Evolutionary conservation across 495 filamentous ascomycete species (phyloP).

Genomic region (Hypoxylon subgilvum): DNA sequence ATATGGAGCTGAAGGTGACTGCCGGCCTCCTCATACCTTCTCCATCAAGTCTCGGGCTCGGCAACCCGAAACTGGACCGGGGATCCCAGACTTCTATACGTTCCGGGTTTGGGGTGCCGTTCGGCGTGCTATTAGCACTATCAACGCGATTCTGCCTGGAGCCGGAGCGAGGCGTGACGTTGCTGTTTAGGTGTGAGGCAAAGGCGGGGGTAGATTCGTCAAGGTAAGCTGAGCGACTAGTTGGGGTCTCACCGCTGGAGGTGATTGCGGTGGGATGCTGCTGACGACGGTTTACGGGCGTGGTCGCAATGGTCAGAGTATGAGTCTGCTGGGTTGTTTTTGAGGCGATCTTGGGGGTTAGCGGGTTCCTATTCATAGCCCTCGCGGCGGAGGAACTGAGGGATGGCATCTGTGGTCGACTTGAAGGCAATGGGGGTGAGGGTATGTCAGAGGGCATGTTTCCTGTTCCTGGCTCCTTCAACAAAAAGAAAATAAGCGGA

Average conservation of each 20-base stretch:
- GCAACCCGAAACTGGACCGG: constrained; percentile 43
- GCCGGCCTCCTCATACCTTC: constrained; percentile 26
- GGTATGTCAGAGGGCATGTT: constrained; percentile 38
- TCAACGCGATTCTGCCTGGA: constrained; percentile 70
- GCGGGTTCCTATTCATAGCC: constrained; percentile 47
- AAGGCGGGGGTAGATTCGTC: constrained; percentile 54
- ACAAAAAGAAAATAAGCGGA: constrained; percentile 28
- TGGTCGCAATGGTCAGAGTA: constrained; percentile 43
- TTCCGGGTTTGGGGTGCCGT: constrained; percentile 57
- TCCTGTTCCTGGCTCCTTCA: constrained; percentile 45
- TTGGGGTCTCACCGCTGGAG: constrained; percentile 14
- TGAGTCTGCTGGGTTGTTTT: constrained; percentile 40
- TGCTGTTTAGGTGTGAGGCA: constrained; percentile 63
- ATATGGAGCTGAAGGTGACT: constrained; percentile 47
- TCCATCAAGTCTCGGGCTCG: constrained; percentile 40
- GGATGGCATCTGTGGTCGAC: constrained; percentile 48
- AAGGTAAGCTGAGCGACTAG: constrained; percentile 22
- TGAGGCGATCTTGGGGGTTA: constrained; percentile 56
- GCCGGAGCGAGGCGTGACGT: constrained; percentile 75
- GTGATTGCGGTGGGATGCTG: constrained; percentile 31
- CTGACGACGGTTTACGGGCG: constrained; percentile 39
- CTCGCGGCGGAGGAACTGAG: constrained; percentile 46
- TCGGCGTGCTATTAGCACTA: constrained; percentile 66
- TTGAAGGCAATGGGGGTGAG: constrained; percentile 35
- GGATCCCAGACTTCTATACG: constrained; percentile 50